Evolutionary conservation across 129 eudicot genomes (phyloP).

Genomic region (Flaveria linearis): DNA sequence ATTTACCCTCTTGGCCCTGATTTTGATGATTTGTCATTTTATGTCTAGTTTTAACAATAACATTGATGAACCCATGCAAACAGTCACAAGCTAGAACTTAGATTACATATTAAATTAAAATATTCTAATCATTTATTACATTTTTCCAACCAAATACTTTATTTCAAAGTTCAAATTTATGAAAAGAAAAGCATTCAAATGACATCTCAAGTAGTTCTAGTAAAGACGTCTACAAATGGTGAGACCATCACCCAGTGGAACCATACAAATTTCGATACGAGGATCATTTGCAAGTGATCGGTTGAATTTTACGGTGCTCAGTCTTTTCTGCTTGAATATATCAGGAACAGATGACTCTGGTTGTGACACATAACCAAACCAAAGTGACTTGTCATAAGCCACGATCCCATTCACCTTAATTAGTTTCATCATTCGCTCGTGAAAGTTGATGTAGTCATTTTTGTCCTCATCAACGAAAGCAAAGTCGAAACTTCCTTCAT

Average conservation of each 20-base stretch:
- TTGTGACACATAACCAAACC: constrained; percentile 46
- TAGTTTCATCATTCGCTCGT: constrained; percentile 51
- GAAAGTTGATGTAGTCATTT: constrained; percentile 45
- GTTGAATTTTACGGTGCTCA: constrained; percentile 21
- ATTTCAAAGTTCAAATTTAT: neutral
- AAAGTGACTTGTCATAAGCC: constrained; percentile 62
- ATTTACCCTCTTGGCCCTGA: too few relatives aligned
- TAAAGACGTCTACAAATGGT: constrained; percentile 51
- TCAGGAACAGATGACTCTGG: constrained; percentile 37
- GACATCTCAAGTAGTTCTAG: constrained; percentile 14
- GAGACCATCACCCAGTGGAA: constrained; percentile 51
- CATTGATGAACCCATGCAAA: too few relatives aligned
- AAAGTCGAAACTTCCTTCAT: constrained; percentile 58
- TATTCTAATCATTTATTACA: too few relatives aligned
- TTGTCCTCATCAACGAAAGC: constrained; percentile 76
- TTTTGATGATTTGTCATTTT: too few relatives aligned
- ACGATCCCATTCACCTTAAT: constrained; percentile 56
- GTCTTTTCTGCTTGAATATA: neutral
- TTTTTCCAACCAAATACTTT: neutral
- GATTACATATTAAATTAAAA: too few relatives aligned
- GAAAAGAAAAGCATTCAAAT: neutral
- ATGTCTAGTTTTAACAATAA: too few relatives aligned
- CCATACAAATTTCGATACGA: constrained; percentile 44
- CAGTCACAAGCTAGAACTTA: too few relatives aligned
- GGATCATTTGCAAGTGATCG: constrained; percentile 42